Percentiles rank a stretch among this genome's conserved stretches.
These are phyloP conservation scores for Gossypium gossypioides DNA, from an alignment of 441 rosid genomes.

Conservation along the genomic window DNA sequence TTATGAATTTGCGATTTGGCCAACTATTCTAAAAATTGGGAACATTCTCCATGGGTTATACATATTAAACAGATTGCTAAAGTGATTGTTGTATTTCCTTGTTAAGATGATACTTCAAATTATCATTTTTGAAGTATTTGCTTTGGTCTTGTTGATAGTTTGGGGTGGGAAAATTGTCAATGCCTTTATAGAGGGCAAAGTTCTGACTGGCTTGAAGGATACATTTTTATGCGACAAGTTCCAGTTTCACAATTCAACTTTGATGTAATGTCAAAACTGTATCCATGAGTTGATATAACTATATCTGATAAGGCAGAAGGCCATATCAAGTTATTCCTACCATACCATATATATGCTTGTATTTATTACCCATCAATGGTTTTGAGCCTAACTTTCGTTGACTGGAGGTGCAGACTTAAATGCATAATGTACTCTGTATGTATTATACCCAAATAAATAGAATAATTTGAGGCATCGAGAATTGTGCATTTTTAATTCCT, in stretches of 20 bases:
- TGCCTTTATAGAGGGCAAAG: neutral
- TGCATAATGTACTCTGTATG: neutral
- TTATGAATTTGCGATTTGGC: neutral
- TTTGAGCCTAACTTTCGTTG: neutral
- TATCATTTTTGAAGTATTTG: neutral
- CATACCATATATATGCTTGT: neutral
- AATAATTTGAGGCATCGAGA: neutral
- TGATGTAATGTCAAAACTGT: neutral
- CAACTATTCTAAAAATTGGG: neutral
- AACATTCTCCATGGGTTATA: neutral
- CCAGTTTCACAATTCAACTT: neutral
- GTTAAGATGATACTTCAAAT: neutral
- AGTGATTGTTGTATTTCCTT: neutral
- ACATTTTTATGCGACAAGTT: neutral
- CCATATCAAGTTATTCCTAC: neutral
- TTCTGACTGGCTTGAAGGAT: neutral
- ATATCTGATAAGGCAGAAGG: neutral
- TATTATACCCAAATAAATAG: neutral
- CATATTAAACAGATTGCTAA: neutral
- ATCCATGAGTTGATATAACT: neutral
- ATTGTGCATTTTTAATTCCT: neutral
- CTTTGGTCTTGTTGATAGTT: neutral
- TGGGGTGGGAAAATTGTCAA: neutral
- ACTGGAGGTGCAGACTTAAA: neutral
- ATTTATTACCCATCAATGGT: neutral